phyloP scores from a whole-genome alignment of 257 asterid genomes.

The Przewalskia tangutica region DNA sequence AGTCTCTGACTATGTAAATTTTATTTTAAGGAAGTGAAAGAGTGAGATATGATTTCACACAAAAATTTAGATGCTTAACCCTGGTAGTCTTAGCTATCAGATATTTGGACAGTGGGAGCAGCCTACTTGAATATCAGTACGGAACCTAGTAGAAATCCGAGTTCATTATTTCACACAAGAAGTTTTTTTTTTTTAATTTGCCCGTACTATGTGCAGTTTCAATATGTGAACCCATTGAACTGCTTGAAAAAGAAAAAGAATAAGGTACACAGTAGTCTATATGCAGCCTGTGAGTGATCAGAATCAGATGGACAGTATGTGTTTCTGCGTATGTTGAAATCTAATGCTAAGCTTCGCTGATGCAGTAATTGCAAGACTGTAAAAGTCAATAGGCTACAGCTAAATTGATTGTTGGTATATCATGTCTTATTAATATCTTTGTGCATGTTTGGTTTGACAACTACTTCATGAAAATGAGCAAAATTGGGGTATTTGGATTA shows the following conservation, averaged over 20 bases:
- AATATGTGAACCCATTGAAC: not conserved
- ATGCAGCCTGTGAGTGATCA: constrained; percentile 25
- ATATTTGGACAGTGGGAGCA: not conserved
- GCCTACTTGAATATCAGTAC: not conserved
- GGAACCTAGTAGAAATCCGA: no score
- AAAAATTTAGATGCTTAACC: not conserved
- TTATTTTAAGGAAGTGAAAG: not conserved
- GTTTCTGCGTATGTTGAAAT: constrained; percentile 31
- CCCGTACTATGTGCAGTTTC: not conserved
- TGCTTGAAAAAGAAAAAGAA: not conserved
- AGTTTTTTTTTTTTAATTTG: no score
- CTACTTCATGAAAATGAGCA: no score
- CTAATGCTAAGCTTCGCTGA: constrained; percentile 33
- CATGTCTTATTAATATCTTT: constrained; percentile 24
- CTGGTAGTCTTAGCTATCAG: not conserved
- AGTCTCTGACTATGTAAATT: not conserved
- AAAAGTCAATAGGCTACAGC: constrained; percentile 18
- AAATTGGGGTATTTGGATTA: no score
- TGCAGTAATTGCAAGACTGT: constrained; percentile 19
- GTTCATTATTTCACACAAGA: not conserved
- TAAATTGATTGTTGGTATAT: constrained; percentile 38
- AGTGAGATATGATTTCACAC: not conserved
- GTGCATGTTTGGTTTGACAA: no score
- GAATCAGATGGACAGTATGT: constrained; percentile 33
- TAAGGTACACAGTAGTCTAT: not conserved